Evolutionary conservation across 2,329 filamentous ascomycete species (phyloP).

Genomic region (Stachybotrys chartarum): DNA sequence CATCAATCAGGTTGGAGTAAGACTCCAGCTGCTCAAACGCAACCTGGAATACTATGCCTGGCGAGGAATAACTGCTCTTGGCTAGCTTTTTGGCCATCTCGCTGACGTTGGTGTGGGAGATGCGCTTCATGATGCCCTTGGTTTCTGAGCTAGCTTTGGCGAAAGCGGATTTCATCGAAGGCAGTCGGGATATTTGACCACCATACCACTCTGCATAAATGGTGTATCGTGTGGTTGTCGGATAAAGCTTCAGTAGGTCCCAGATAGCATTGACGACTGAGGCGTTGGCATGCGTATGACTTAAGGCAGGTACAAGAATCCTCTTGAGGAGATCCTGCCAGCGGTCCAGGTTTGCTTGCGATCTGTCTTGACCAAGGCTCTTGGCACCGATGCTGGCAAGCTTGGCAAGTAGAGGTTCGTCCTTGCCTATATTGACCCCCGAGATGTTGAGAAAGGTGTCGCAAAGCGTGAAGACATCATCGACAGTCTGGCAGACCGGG

Average conservation of each 20-base stretch:
- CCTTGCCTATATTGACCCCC: constrained; percentile 83
- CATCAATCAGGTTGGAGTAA: constrained; percentile 91
- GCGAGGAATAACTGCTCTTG: constrained; percentile 86
- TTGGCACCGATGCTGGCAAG: constrained; percentile 77
- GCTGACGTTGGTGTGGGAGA: constrained; percentile 79
- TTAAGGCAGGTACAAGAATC: constrained; percentile 80
- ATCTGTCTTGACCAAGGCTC: constrained; percentile 64
- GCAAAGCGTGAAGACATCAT: constrained; percentile 85
- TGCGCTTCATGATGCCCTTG: constrained; percentile 76
- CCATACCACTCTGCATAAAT: constrained; percentile 94
- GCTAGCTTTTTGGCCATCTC: constrained; percentile 83
- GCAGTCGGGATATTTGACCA: constrained; percentile 66
- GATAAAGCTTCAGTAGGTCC: constrained; percentile 71
- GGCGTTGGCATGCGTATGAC: constrained; percentile 77
- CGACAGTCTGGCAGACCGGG: constrained; percentile 80
- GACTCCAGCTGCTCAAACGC: constrained; percentile 87
- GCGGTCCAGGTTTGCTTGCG: constrained; percentile 61
- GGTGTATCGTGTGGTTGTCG: constrained; percentile 69
- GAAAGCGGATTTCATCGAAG: constrained; percentile 74
- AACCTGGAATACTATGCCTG: constrained; percentile 84
- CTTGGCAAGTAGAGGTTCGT: constrained; percentile 70
- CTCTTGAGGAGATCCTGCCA: constrained; percentile 84
- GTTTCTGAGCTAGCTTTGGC: constrained; percentile 71
- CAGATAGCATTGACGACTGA: constrained; percentile 81
- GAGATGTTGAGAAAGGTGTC: constrained; percentile 77